These are phyloP conservation scores for Clavariopsis aquatica DNA, from an alignment of 495 filamentous ascomycete genomes.

Conservation along the genomic window DNA sequence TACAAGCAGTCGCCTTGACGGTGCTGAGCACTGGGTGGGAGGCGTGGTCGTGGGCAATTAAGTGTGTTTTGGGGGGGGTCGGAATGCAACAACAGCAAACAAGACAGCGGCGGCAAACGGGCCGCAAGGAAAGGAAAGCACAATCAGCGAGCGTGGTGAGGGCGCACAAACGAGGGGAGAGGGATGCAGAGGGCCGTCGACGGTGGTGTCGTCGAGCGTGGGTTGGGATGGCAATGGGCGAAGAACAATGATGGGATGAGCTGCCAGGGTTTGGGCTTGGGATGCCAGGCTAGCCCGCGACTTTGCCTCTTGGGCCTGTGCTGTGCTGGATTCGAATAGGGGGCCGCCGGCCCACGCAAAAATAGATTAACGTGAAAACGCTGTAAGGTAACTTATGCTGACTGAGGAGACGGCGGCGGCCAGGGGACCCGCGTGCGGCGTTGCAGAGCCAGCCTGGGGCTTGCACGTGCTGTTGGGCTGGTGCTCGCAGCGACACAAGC, in stretches of 20 bases:
- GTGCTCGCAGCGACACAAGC: neutral
- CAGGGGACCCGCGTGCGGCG: no score
- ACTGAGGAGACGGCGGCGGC: neutral
- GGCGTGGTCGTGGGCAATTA: neutral
- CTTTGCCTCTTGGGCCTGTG: neutral
- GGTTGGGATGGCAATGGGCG: neutral
- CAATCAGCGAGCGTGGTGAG: constrained; percentile 35
- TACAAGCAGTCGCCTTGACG: constrained; percentile 10
- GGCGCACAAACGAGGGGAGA: constrained; percentile 30
- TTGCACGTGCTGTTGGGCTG: neutral
- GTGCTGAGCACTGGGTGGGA: neutral
- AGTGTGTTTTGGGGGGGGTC: constrained; percentile 24
- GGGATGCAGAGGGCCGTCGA: constrained; percentile 10
- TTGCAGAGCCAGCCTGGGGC: no score
- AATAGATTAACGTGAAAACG: neutral
- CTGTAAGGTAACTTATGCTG: neutral
- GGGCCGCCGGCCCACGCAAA: neutral
- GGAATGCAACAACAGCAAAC: constrained; percentile 27
- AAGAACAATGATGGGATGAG: neutral
- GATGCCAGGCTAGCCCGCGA: neutral
- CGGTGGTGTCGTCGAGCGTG: neutral
- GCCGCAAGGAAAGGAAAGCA: constrained; percentile 12
- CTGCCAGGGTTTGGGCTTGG: neutral
- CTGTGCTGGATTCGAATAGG: neutral
- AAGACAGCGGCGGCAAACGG: constrained; percentile 6